Evolutionary conservation across 164 flowering plant genomes (phyloP).

Genomic region (Vitis rotundifolia): DNA sequence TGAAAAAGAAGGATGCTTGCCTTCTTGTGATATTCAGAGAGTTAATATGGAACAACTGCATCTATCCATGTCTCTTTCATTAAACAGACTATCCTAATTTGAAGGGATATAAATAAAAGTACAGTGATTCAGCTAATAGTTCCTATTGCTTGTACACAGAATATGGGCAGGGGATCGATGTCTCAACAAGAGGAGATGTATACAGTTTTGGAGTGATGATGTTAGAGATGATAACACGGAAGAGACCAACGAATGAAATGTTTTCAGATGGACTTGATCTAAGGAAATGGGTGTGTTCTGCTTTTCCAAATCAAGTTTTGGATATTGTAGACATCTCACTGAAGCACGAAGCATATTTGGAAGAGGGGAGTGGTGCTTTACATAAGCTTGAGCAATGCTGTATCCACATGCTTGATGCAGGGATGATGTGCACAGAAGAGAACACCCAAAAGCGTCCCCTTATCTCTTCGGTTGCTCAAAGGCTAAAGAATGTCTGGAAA

Average conservation of each 20-base stretch:
- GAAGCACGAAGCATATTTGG: neutral
- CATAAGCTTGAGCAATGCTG: constrained; percentile 8
- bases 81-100: too few species aligned
- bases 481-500: neutral
- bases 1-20: too few species aligned
- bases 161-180: neutral
- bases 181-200: too few species aligned
- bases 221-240: neutral
- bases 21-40: too few species aligned
- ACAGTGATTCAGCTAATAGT: neutral
- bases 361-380: neutral
- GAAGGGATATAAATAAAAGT: neutral
- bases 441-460: constrained; percentile 1
- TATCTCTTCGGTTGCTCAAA: constrained; percentile 1
- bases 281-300: constrained; percentile 2
- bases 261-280: constrained; percentile 2
- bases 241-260: neutral
- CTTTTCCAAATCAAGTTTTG: constrained; percentile 6
- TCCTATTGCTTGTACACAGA: neutral
- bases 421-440: constrained; percentile 8
- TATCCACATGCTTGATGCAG: neutral
- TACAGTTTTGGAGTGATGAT: too few species aligned
- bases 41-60: too few species aligned
- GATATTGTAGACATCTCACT: constrained; percentile 3
- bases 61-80: too few species aligned